These are phyloP conservation scores for Chytriomyces sp. DNA, from an alignment of 192 early-diverging fungal genomes.

Conservation along the genomic window DNA sequence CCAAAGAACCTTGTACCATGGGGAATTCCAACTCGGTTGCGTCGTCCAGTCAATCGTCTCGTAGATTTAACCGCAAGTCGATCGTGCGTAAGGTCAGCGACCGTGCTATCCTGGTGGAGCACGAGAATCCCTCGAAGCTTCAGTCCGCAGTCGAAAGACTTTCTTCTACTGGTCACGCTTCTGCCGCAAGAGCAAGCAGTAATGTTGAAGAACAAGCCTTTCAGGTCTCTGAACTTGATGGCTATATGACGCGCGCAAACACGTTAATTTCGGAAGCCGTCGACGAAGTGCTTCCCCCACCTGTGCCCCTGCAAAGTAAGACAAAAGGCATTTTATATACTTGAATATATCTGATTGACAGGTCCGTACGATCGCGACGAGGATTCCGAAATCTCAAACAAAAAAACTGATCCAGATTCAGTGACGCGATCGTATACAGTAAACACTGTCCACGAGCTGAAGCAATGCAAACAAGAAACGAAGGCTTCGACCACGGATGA, in stretches of 20 bases:
- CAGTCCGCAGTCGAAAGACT: background rate
- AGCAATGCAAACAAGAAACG: background rate
- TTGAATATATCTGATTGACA: no score
- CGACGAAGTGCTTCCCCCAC: background rate
- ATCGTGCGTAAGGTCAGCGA: background rate
- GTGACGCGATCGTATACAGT: background rate
- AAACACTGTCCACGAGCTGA: background rate
- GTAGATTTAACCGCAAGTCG: background rate
- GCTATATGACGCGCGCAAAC: background rate
- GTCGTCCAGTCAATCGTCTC: background rate
- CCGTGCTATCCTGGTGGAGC: background rate
- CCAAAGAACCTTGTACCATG: no score
- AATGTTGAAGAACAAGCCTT: background rate
- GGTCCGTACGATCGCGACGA: no score
- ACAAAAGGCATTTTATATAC: no score
- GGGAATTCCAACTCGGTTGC: conserved; percentile 16
- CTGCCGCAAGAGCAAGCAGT: background rate
- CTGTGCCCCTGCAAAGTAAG: no score
- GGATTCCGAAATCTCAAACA: no score
- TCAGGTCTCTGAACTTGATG: no score
- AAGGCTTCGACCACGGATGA: background rate
- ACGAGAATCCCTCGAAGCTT: no score
- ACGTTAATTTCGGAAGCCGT: background rate
- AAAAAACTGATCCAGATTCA: background rate
- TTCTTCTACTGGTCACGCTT: background rate